A percentile compares a stretch with the other conserved stretches of the same genome.
Evolutionary conservation across 352 stramenopile genomes (phyloP).

Genomic region (Globisporangium cystogenes): DNA sequence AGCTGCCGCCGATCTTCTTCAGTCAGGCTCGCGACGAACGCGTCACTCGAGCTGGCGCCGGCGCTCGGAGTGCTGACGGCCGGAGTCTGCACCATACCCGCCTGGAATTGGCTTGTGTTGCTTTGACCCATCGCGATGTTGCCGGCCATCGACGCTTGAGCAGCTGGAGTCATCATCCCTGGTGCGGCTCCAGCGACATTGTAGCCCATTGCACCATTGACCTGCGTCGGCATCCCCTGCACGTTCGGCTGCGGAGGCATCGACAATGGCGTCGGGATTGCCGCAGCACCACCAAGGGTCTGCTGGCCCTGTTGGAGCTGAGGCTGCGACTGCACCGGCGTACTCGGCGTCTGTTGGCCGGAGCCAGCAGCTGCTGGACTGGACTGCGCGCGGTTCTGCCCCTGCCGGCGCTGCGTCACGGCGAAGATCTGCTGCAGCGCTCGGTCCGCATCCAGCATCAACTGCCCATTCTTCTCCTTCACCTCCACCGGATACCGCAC

Average conservation of each 20-base stretch:
- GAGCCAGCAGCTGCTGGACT: background rate
- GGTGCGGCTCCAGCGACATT: background rate
- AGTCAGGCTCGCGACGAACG: conserved; percentile 36
- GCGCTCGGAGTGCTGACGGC: conserved; percentile 1
- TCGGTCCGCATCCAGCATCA: conserved; percentile 79
- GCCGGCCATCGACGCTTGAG: background rate
- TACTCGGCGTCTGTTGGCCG: background rate
- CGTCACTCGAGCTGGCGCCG: conserved; percentile 11
- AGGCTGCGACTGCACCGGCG: conserved; percentile 15
- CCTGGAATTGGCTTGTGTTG: background rate
- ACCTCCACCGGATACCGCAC: conserved; percentile 97
- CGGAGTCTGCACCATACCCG: background rate
- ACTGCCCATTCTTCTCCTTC: conserved; percentile 84
- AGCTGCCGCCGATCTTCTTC: conserved; percentile 71
- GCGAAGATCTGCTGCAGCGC: conserved; percentile 77
- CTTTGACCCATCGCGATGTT: background rate
- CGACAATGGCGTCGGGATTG: conserved; percentile 21
- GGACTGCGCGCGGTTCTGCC: conserved; percentile 10
- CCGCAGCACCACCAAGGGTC: conserved; percentile 9
- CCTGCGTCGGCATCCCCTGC: conserved; percentile 1
- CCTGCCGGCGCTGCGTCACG: conserved; percentile 51
- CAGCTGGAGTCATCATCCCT: conserved; percentile 1
- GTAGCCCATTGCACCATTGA: conserved; percentile 5
- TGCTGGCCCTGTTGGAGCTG: conserved; percentile 13
- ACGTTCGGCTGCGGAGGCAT: conserved; percentile 23